Evolutionary conservation across 805 yeast genomes (phyloP), one percentile per base, ranked within the genome.

Genomic region (Starmerella kuoi): DNA sequence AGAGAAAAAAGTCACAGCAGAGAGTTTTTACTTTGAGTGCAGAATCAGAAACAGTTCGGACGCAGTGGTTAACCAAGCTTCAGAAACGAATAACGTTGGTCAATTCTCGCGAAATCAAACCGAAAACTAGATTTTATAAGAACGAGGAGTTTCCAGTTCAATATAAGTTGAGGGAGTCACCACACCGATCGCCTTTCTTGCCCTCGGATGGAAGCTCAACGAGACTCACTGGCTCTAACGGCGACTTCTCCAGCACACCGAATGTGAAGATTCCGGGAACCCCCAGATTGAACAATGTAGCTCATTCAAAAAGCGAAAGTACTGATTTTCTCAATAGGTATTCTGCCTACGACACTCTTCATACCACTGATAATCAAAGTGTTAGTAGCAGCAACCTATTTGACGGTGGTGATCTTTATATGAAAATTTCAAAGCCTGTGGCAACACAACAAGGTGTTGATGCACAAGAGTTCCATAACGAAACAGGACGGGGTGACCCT

Each of bases 31-130:
- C 21, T 6, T 23, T 48, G 17, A 18, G 40, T 11, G 51, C 49
- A 1, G 51, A 48, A 19, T 42, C 23, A 19, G 45, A 42, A 18
- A 2, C 7, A 4, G 14, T 22, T 9, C 32, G 51, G 2, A 21
- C 30, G 26, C 12, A 28, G 20, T 48, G 51, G 51, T 14, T 48
- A 8, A 17, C 25, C 2, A 37, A 38, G 17, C 31, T 43, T 15
- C 38, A 46, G 3, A 5, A n/a, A 2, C 35, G 47, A 5, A 40
- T 36, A 4, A 20, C 36, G n/a, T 12, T 31, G 1, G 2, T 40
- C 2, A 31, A 26, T 8, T 5, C 27, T 3, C 27, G 28, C 7
- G 37, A 30, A 3, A 24, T 38, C 3, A 3, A 26, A 14, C 22
- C n/a, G 5, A 27, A 8, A 15, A 18, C 7, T 11, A 23, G 36